phyloP scores from a whole-genome alignment of 2,329 filamentous ascomycete species.

The Cordyceps cateniannulata region DNA sequence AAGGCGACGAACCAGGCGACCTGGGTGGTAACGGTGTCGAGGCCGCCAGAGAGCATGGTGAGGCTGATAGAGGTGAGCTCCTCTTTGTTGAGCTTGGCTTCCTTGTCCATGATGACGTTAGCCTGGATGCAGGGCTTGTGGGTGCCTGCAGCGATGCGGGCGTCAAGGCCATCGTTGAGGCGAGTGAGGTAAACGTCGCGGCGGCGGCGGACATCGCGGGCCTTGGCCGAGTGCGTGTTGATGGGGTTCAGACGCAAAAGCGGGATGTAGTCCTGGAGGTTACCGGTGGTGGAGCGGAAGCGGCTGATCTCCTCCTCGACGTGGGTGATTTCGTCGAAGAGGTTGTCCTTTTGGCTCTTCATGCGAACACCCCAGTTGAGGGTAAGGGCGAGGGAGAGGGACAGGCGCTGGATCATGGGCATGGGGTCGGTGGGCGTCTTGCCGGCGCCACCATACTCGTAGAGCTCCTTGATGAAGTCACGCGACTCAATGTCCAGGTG shows the following conservation, averaged over 20 bases:
- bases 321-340: slow-evolving; percentile 58
- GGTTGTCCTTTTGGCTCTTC: slow-evolving; percentile 46
- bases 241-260: slow-evolving; percentile 55
- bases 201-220: slow-evolving; percentile 52
- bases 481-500: slow-evolving; percentile 58
- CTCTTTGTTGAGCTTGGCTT: slow-evolving; percentile 54
- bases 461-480: slow-evolving; percentile 55
- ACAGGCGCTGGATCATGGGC: slow-evolving; percentile 61
- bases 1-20: slow-evolving; percentile 60
- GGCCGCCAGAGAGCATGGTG: slow-evolving; percentile 61
- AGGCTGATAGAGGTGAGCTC: slow-evolving; percentile 60
- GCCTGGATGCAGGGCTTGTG: slow-evolving; percentile 61
- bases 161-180: slow-evolving; percentile 52
- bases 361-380: slow-evolving; percentile 62
- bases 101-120: slow-evolving; percentile 58
- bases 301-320: slow-evolving; percentile 55
- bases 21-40: slow-evolving; percentile 61
- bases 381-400: slow-evolving; percentile 55
- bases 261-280: slow-evolving; percentile 56
- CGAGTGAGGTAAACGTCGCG: slow-evolving; percentile 53
- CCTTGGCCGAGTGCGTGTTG: slow-evolving; percentile 49
- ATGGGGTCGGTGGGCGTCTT: slow-evolving; percentile 52
- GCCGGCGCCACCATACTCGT: slow-evolving; percentile 50
- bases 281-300: slow-evolving; percentile 54
- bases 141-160: slow-evolving; percentile 52